phyloP scores from a whole-genome alignment of 495 filamentous ascomycete genomes.

The Trichoderma parareesei region DNA sequence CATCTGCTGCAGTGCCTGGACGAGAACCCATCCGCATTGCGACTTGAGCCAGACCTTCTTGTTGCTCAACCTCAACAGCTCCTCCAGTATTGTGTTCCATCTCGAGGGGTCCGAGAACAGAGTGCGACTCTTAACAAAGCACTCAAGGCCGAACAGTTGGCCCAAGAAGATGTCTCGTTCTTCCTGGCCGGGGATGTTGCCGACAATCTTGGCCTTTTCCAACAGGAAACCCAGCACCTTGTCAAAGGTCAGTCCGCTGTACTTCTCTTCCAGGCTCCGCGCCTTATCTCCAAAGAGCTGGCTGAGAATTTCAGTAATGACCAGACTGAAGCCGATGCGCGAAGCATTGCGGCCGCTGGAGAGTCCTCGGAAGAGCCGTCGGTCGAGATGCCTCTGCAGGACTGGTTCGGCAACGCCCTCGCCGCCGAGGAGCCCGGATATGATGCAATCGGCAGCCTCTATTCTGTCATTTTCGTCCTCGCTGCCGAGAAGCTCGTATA shows the following conservation, averaged over 20 bases:
- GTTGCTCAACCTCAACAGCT: constrained; percentile 49
- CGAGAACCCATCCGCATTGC: constrained; percentile 70
- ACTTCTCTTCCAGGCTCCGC: constrained; percentile 30
- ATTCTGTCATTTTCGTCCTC: constrained; percentile 43
- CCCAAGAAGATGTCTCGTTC: constrained; percentile 79
- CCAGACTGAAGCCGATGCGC: constrained; percentile 82
- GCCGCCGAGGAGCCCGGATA: constrained; percentile 35
- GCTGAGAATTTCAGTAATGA: constrained; percentile 71
- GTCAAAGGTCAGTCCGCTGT: constrained; percentile 43
- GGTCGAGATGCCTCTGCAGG: constrained; percentile 44
- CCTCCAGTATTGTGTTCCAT: constrained; percentile 55
- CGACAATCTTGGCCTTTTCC: constrained; percentile 54
- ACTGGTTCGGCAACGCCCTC: constrained; percentile 35
- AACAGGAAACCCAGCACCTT: constrained; percentile 58
- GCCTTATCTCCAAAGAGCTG: constrained; percentile 46
- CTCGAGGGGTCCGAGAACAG: constrained; percentile 50
- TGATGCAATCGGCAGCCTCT: constrained; percentile 40
- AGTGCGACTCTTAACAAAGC: constrained; percentile 70
- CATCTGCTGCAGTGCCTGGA: constrained; percentile 43
- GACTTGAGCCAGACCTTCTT: constrained; percentile 82
- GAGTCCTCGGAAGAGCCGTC: constrained; percentile 74
- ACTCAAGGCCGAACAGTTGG: constrained; percentile 76
- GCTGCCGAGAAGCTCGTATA: constrained; percentile 45
- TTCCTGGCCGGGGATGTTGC: constrained; percentile 66
- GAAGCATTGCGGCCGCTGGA: constrained; percentile 87